Conservation (phyloP, 768 basidiomycete genomes). For the Lactarius sanguifluus region DNA sequence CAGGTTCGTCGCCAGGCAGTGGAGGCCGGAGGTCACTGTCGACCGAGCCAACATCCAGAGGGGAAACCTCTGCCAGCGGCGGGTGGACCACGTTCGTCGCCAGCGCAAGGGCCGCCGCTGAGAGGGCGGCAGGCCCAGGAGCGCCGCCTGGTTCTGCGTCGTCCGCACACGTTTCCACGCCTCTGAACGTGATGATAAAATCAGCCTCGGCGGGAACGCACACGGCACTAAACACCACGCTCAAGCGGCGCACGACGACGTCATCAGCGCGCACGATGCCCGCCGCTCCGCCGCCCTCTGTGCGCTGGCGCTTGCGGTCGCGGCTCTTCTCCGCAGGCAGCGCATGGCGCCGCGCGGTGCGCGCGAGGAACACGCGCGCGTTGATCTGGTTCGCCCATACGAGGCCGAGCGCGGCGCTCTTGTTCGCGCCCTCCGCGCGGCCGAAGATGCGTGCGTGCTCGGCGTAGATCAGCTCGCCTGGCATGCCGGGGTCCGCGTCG, state of each 20-base stretch:
- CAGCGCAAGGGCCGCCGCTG: not conserved
- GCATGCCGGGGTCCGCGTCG: conserved; percentile 32
- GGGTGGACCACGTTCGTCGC: conserved; percentile 1
- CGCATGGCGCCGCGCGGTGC: conserved; percentile 68
- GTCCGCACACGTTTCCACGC: conserved; percentile 41
- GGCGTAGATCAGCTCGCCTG: conserved; percentile 55
- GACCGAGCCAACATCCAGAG: conserved; percentile 25
- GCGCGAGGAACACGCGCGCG: conserved; percentile 74
- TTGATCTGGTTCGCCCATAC: conserved; percentile 95
- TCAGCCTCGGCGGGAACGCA: conserved; percentile 60
- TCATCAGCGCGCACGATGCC: conserved; percentile 38
- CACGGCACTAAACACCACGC: conserved; percentile 76
- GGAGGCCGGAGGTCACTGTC: conserved; percentile 14
- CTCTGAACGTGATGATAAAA: conserved; percentile 66
- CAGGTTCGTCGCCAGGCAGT: not conserved
- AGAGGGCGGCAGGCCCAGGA: not conserved
- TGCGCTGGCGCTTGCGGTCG: conserved; percentile 35
- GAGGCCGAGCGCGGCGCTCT: conserved; percentile 84
- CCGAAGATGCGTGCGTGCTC: conserved; percentile 78
- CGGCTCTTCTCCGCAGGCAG: conserved; percentile 42
- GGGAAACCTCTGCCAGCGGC: conserved; percentile 21
- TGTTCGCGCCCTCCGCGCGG: conserved; percentile 59
- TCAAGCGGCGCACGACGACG: conserved; percentile 65
- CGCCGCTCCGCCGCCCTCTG: conserved; percentile 19
- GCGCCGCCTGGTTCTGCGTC: not conserved